These are phyloP conservation scores for Mucor piriformis DNA, from an alignment of 371 early-diverging fungal species.

Conservation along the genomic window DNA sequence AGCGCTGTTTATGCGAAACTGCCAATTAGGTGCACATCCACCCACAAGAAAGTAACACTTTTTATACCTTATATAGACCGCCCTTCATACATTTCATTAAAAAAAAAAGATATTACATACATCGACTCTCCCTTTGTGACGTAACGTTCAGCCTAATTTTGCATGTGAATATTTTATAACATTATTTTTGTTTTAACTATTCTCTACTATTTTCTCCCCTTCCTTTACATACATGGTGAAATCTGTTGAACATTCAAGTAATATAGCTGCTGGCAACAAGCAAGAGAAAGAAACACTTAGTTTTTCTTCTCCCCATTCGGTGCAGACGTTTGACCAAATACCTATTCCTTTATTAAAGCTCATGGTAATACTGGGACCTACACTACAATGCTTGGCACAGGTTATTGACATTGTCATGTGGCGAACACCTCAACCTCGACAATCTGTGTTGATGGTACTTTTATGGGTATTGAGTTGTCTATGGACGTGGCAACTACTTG, in stretches of 20 bases:
- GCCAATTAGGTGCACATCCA: too few species aligned
- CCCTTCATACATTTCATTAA: too few species aligned
- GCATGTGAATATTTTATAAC: too few species aligned
- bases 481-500: slow-evolving; percentile 37
- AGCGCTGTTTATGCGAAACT: neutral
- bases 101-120: too few species aligned
- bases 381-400: slow-evolving; percentile 14
- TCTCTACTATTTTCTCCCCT: too few species aligned
- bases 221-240: neutral
- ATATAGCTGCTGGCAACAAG: neutral
- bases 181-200: too few species aligned
- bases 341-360: slow-evolving; percentile 41
- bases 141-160: too few species aligned
- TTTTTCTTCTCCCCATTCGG: slow-evolving; percentile 44
- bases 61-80: too few species aligned
- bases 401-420: slow-evolving; percentile 29
- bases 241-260: neutral
- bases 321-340: slow-evolving; percentile 43
- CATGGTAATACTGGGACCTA: slow-evolving; percentile 35
- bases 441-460: slow-evolving; percentile 31
- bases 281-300: slow-evolving; percentile 2
- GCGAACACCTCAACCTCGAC: slow-evolving; percentile 26
- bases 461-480: slow-evolving; percentile 33
- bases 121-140: too few species aligned
- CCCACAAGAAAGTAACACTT: too few species aligned